These are phyloP conservation scores for Coemansia sp. DNA, from an alignment of 192 early-diverging fungal genomes.

Conservation along the genomic window DNA sequence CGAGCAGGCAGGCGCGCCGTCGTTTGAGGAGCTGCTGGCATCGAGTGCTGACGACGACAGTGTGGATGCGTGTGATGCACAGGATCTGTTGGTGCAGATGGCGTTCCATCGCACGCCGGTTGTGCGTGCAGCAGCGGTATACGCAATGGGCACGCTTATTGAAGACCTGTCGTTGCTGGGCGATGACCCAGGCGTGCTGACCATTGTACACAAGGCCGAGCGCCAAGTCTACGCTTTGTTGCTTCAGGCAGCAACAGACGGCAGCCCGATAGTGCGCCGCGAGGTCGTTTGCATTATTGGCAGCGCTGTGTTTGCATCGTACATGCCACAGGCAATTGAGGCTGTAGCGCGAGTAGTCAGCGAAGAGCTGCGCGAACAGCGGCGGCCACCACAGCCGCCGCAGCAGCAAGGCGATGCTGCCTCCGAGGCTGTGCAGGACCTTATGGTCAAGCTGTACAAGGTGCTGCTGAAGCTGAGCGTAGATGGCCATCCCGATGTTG, in stretches of 20 bases:
- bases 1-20: conserved; percentile 12
- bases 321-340: conserved; percentile 62
- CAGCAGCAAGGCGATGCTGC: conserved; percentile 21
- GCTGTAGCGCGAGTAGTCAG: conserved; percentile 55
- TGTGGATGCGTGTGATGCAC: conserved; percentile 44
- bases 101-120: conserved; percentile 58
- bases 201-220: conserved; percentile 71
- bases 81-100: conserved; percentile 45
- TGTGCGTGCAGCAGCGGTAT: conserved; percentile 83
- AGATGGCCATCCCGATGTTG: conserved; percentile 80
- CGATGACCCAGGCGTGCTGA: conserved; percentile 61
- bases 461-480: conserved; percentile 74
- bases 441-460: conserved; percentile 75
- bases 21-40: conserved; percentile 51
- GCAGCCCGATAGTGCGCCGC: conserved; percentile 84
- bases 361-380: conserved; percentile 49
- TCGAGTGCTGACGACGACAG: conserved; percentile 44
- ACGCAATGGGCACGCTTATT: conserved; percentile 72
- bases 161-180: conserved; percentile 59
- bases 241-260: conserved; percentile 68
- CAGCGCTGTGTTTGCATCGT: conserved; percentile 66
- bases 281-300: conserved; percentile 82
- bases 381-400: conserved; percentile 1
- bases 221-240: conserved; percentile 63
- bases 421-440: conserved; percentile 29